These are phyloP conservation scores for Berberis thunbergii DNA, from an alignment of 164 flowering plant species.

Conservation along the genomic window DNA sequence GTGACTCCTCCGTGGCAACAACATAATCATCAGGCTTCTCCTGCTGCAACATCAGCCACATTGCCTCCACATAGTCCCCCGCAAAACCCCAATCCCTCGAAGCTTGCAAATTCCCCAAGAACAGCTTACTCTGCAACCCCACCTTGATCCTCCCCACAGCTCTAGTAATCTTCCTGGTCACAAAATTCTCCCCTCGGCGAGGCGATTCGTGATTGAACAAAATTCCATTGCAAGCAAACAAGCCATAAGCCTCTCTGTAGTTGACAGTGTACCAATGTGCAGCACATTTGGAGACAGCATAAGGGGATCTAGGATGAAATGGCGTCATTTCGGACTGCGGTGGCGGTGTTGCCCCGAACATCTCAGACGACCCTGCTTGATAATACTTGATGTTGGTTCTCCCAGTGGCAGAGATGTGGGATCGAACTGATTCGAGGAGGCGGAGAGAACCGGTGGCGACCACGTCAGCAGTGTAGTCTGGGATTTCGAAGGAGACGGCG, in stretches of 20 bases:
- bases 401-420: slow-evolving; percentile 69
- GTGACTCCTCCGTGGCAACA: slow-evolving; percentile 76
- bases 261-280: slow-evolving; percentile 99
- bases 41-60: slow-evolving; percentile 99
- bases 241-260: slow-evolving; percentile 87
- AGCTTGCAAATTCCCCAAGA: slow-evolving; percentile 78
- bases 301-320: slow-evolving; percentile 91
- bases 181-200: slow-evolving; percentile 82
- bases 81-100: slow-evolving; percentile 96
- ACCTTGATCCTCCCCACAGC: slow-evolving; percentile 86
- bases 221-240: slow-evolving; percentile 83
- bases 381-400: slow-evolving; percentile 57
- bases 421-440: slow-evolving; percentile 79
- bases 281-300: slow-evolving; percentile 85
- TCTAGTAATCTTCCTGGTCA: slow-evolving; percentile 83
- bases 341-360: slow-evolving; percentile 92
- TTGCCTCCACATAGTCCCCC: slow-evolving; percentile 95
- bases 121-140: slow-evolving; percentile 82
- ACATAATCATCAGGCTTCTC: slow-evolving; percentile 91
- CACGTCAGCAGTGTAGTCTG: slow-evolving; percentile 93
- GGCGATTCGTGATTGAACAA: slow-evolving; percentile 92
- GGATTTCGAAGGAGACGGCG: slow-evolving; percentile 96
- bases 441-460: slow-evolving; percentile 97
- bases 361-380: slow-evolving; percentile 94
- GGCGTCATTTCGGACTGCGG: slow-evolving; percentile 80